Evolutionary conservation across 768 basidiomycete genomes (phyloP), one percentile per base, ranked within the genome.

Genomic region (Rhizopogon salebrosus): DNA sequence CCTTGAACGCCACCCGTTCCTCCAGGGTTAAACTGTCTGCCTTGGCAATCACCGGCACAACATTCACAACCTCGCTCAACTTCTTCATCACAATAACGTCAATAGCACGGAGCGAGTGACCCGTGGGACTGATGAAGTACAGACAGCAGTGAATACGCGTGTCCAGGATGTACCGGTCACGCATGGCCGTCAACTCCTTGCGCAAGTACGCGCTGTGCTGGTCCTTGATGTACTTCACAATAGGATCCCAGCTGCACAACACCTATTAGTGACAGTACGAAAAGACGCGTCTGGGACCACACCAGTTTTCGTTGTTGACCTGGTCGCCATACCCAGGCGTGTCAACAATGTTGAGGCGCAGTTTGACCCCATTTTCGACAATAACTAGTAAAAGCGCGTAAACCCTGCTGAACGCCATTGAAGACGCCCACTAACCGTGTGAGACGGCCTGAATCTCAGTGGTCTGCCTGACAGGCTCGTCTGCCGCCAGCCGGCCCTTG

Each of bases 11-110:
- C 52, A 87, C 88, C 60, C 93, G 77, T 78, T 99, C 95, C 58
- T 97, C 95, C 53, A 91, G 69, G 2, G 95, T 98, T 76, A 99
- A 78, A 57, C 85, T 87, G 71, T 99, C 95, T 27, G 90, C 81
- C 80, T 99, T 99, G 60, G 97, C 95, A 64, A 99, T 98, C 56
- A 99, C 90, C n/a, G 95, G 95, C 7, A 99, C 95, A 49, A 99
- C 95, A 62, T 99, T 99, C 70, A 98, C 97, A 39, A 98, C 95
- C 68, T 98, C 97, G 68, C 89, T 90, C 56, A 99, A 78, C 77
- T 98, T 98, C 80, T 98, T 97, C 87, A 99, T 93, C 59, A 99
- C 97, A 64, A 94, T 94, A 41, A 98, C 87, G 63, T 99, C 95
- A 63, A 99, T 94, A 27, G 97, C 86, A 55, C 95, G 92, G 52